These are phyloP conservation scores for Curvularia verruculosa DNA, from an alignment of 2,329 filamentous ascomycete genomes.

Conservation along the genomic window DNA sequence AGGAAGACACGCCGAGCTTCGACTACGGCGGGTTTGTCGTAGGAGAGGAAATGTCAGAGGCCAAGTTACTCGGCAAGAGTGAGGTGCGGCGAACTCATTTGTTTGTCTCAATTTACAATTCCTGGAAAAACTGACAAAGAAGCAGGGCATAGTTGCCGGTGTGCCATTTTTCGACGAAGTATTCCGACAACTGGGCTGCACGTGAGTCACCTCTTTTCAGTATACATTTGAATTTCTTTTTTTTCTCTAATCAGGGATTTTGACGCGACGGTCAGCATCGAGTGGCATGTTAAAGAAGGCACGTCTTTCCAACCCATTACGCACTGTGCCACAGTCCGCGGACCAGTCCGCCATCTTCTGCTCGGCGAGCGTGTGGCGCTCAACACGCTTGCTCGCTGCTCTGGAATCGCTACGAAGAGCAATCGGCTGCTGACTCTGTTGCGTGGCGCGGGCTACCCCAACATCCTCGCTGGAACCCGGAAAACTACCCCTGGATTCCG, in stretches of 20 bases:
- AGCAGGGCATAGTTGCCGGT: slow-evolving; percentile 80
- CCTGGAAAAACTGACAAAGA: slow-evolving; percentile 1
- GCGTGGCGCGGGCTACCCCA: slow-evolving; percentile 72
- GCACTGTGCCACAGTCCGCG: slow-evolving; percentile 79
- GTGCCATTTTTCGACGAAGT: slow-evolving; percentile 96
- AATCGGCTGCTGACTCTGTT: slow-evolving; percentile 58
- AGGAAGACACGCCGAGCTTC: slow-evolving; percentile 94
- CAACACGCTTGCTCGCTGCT: slow-evolving; percentile 89
- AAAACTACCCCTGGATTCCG: slow-evolving; percentile 98
- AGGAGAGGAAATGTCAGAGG: slow-evolving; percentile 65
- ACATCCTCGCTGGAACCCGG: slow-evolving; percentile 88
- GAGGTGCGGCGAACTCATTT: too few species aligned
- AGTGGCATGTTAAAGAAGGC: slow-evolving; percentile 86
- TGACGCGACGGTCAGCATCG: slow-evolving; percentile 59
- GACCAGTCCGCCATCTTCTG: slow-evolving; percentile 81
- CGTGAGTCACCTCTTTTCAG: slow-evolving; percentile 53
- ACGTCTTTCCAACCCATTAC: slow-evolving; percentile 64
- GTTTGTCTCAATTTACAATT: too few species aligned
- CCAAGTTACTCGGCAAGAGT: slow-evolving; percentile 63
- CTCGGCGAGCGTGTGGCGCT: slow-evolving; percentile 93
- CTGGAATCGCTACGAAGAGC: slow-evolving; percentile 78
- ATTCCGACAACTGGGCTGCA: slow-evolving; percentile 86
- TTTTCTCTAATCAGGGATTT: neutral
- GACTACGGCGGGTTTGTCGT: slow-evolving; percentile 98
- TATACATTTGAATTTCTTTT: too few species aligned